Evolutionary conservation across 495 filamentous ascomycete species (phyloP), one percentile per base, ranked within the genome.

Genomic region (Penicillium odoratum): DNA sequence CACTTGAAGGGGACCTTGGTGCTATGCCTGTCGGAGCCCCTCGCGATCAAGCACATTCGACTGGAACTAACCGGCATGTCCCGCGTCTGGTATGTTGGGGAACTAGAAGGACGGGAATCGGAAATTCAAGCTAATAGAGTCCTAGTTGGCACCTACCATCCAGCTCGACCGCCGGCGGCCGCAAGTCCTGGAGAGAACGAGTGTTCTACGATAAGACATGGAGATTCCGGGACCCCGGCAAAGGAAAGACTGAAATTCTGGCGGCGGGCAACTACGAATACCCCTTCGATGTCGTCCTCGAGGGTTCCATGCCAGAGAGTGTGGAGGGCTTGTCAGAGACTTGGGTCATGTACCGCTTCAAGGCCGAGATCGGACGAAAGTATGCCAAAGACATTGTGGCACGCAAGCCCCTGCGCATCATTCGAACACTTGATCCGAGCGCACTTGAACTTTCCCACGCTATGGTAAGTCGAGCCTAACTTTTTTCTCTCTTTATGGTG

Each of bases 261-360:
- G 77, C 80, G 6, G 80, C 88, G 4, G 91, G 90, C 48, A 92
- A 93, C 66, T 93, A 97, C 69, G 93, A 96, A 69, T 97, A 89
- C 75, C 88, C 89, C 1, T 97, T 97, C 71, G 85, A 94, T 62
- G 74, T 92, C 57, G 75, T 88, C 49, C 75, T 98, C 13, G 83
- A 90, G 15, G 91, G 91, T 28, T 79, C 84, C 53, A 85, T 85
- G 69, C 81, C 90, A 5, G 93, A 98, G 79, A 96, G 90, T 57
- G 81, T 98, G 30, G 94, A 97, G 69, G 94, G 94, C 1, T 69
- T 97, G 53, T 75, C 78, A 33, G 87, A 92, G 58, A 89, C 86
- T 7, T 92, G 86, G 70, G 84, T 98, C 57, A 85, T 88, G 40
- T 98, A 97, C 70, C 85, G 88, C 53, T 81, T 98, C 73, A 93